Conservation (phyloP, 1,139 yeast genomes). For the Geotrichum histeridarum region DNA sequence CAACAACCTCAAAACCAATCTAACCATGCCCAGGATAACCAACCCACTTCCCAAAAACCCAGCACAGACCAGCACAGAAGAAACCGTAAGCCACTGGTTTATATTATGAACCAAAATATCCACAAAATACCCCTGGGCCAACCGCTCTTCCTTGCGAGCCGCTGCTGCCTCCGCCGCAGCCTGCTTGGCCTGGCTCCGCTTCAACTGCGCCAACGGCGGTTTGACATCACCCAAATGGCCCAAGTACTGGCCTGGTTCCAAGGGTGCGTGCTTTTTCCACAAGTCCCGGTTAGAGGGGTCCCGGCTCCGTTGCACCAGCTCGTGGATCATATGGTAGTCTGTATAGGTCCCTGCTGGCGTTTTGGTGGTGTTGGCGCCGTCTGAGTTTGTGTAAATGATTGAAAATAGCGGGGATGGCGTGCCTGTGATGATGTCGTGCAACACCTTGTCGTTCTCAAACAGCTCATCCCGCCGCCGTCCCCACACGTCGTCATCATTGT, state of each 20-base stretch:
- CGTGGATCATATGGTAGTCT: constrained; percentile 28
- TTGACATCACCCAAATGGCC: constrained; percentile 7
- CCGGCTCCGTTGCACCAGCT: constrained; percentile 28
- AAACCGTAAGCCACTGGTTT: neutral
- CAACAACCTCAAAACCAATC: neutral
- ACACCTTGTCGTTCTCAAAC: constrained; percentile 47
- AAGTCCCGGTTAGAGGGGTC: constrained; percentile 27
- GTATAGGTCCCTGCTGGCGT: constrained; percentile 14
- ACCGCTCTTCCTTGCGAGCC: neutral
- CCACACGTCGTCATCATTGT: constrained; percentile 26
- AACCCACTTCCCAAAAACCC: neutral
- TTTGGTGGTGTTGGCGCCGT: constrained; percentile 5
- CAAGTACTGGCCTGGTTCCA: constrained; percentile 4
- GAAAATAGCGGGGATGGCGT: constrained; percentile 34
- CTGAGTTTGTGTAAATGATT: constrained; percentile 27
- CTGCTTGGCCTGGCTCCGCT: neutral
- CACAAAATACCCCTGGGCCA: neutral
- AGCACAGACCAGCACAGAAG: neutral
- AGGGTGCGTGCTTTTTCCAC: constrained; percentile 26
- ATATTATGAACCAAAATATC: neutral
- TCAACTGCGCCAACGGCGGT: constrained; percentile 1
- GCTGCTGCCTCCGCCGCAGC: neutral
- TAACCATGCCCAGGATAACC: neutral
- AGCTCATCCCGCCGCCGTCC: constrained; percentile 35
- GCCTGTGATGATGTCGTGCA: constrained; percentile 31